Evolutionary conservation across 2,329 filamentous ascomycete species (phyloP).

Genomic region (Pseudopyrenochaeta lycopersici): DNA sequence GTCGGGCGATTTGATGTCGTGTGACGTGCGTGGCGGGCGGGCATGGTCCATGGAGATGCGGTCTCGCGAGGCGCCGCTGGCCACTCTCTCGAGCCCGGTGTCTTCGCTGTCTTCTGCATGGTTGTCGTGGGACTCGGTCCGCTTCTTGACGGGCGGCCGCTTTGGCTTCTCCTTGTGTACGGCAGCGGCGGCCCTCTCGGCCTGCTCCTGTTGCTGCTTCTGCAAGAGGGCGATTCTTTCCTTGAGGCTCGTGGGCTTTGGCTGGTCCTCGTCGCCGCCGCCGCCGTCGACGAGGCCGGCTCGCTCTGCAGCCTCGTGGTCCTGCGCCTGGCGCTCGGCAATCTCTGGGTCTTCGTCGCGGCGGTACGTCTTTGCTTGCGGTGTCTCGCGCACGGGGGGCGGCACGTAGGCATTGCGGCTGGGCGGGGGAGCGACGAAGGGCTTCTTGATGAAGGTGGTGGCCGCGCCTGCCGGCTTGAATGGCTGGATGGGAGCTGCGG

Average conservation of each 20-base stretch:
- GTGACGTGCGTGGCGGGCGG: conserved; percentile 49
- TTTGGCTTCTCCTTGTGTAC: conserved; percentile 88
- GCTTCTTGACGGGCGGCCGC: conserved; percentile 72
- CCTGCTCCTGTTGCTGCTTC: conserved; percentile 91
- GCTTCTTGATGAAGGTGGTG: conserved; percentile 88
- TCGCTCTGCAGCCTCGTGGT: conserved; percentile 71
- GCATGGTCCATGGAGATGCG: conserved; percentile 52
- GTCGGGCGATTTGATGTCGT: conserved; percentile 52
- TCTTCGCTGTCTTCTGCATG: conserved; percentile 46
- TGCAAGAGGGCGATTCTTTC: conserved; percentile 94
- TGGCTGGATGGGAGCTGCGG: conserved; percentile 85
- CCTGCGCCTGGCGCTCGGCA: conserved; percentile 70
- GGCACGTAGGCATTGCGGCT: conserved; percentile 92
- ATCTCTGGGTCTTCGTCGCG: conserved; percentile 83
- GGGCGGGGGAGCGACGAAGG: conserved; percentile 93
- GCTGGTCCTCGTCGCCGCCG: conserved; percentile 76
- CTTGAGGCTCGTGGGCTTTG: conserved; percentile 93
- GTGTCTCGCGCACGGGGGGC: conserved; percentile 75
- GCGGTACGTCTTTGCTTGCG: conserved; percentile 78
- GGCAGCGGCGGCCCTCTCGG: conserved; percentile 81
- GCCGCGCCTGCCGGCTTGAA: conserved; percentile 78
- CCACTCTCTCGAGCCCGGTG: conserved; percentile 47
- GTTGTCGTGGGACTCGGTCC: conserved; percentile 57
- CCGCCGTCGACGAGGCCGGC: conserved; percentile 68
- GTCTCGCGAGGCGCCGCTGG: conserved; percentile 42